Evolutionary conservation across 2,329 filamentous ascomycete species (phyloP).

Genomic region (Aspergillus tamarii): DNA sequence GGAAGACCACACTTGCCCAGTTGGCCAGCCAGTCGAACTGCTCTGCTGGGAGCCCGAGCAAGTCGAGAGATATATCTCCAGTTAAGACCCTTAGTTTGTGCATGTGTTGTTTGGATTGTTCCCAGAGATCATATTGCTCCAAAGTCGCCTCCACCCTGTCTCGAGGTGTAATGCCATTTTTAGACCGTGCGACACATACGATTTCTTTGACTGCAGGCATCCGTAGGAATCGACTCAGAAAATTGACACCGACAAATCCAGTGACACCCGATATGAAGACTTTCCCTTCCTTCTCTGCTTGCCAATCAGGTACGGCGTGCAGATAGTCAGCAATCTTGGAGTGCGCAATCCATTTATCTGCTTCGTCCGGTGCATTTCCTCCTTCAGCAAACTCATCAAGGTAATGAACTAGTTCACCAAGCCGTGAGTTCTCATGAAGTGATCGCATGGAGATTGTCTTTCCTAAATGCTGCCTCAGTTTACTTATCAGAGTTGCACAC

Average conservation of each 20-base stretch:
- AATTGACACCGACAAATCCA: slow-evolving; percentile 79
- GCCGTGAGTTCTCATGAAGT: slow-evolving; percentile 5
- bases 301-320: slow-evolving; percentile 7
- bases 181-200: slow-evolving; percentile 71
- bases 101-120: not conserved
- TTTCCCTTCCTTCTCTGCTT: slow-evolving; percentile 9
- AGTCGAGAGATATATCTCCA: slow-evolving; percentile 70
- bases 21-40: slow-evolving; percentile 65
- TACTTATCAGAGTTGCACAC: slow-evolving; percentile 9
- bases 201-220: slow-evolving; percentile 56
- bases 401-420: slow-evolving; percentile 6
- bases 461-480: not conserved
- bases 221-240: slow-evolving; percentile 70
- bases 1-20: slow-evolving; percentile 68
- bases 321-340: slow-evolving; percentile 6
- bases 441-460: slow-evolving; percentile 14
- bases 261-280: slow-evolving; percentile 73
- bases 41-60: slow-evolving; percentile 65
- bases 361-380: slow-evolving; percentile 12
- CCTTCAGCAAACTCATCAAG: slow-evolving; percentile 10
- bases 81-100: slow-evolving; percentile 18
- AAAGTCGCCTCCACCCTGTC: slow-evolving; percentile 50
- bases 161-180: slow-evolving; percentile 44
- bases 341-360: slow-evolving; percentile 3
- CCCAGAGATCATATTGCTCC: slow-evolving; percentile 46